A percentile compares a stretch with the other conserved stretches of the same genome.
These are phyloP conservation scores for Fistulifera pelliculosa DNA, from an alignment of 108 stramenopile genomes.

Conservation along the genomic window DNA sequence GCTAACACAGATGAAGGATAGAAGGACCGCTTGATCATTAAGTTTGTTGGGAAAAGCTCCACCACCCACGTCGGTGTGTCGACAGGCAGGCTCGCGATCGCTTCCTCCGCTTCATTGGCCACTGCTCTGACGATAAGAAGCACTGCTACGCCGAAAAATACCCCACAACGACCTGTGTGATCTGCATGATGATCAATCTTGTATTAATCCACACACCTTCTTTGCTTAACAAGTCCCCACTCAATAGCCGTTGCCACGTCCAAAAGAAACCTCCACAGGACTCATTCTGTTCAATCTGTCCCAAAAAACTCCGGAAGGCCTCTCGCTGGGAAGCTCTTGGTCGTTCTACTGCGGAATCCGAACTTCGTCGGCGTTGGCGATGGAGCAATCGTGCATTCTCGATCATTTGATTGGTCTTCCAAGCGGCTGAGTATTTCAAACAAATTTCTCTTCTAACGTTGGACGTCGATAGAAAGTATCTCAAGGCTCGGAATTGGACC, in stretches of 20 bases:
- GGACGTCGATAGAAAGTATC: background rate
- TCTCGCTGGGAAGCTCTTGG: background rate
- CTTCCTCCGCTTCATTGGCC: conserved; percentile 12
- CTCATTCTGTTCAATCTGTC: conserved; percentile 18
- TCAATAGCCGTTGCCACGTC: conserved; percentile 25
- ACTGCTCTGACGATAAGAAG: conserved; percentile 8
- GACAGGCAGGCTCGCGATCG: background rate
- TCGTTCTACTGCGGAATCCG: background rate
- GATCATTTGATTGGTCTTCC: conserved; percentile 21
- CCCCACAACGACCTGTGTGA: conserved; percentile 14
- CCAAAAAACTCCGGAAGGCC: conserved; percentile 13
- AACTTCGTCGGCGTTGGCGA: background rate
- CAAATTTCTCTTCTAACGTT: conserved; percentile 6
- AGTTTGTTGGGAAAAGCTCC: conserved; percentile 19
- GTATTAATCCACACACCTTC: conserved; percentile 53
- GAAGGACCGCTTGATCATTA: conserved; percentile 9
- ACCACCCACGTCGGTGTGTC: conserved; percentile 19
- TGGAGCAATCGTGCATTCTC: conserved; percentile 23
- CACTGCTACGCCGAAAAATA: conserved; percentile 5
- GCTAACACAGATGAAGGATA: conserved; percentile 15
- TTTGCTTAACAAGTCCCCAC: conserved; percentile 22
- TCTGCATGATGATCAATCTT: conserved; percentile 19
- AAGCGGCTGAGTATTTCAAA: conserved; percentile 17
- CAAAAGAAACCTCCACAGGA: conserved; percentile 20
- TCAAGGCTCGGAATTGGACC: background rate